Base-by-base conservation (phyloP, 306 rosid species). In the Glycyrrhiza uralensis region DNA sequence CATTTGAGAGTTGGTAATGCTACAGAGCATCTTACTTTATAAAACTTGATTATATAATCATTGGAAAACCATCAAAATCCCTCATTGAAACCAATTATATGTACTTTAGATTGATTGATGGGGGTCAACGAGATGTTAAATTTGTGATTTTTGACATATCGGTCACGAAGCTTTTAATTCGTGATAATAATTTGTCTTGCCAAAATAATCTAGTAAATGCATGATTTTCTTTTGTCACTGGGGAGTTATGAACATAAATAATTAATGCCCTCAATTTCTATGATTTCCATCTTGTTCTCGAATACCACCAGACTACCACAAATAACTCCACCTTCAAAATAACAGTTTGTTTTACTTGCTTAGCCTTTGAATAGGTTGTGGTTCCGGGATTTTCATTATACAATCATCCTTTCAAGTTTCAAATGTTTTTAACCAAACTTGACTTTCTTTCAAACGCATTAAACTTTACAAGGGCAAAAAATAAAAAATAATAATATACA, bases 1-100 rank as follows among this genome's bases (percentile, higher is more conserved):
- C 23, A 42, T 46, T 39, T 58, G 47, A 85, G 82, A 88, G 87
- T 87, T 78, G 85, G 83, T 88, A 69, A 71, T 75, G 60, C 60
- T 22, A 23, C 29, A 19, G 46, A 54, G 1, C 47, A 36, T 74
- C 78, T 62, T 73, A 55, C 76, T 73, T n/a, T n/a, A n/a, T 52
- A 33, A 32, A 51, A 49, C 56, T 51, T 45, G 0, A 75, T 45
- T 76, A 23, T 33, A 26, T 72, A 76, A 81, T 82, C 78, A 63
- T 82, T 75, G 51, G 9, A 29, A 63, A 69, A 32, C 33, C 56
- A 66, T 36, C 15, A 17, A 5, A 58, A 19, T 19, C 67, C 51
- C 71, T 42, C 18, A 62, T 55, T 20, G 4, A 67, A 61, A 62
- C 59, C 30, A 39, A 11, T 41, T 4, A 44, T 50, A 44, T 35